A percentile compares a stretch with the other conserved stretches of the same genome.
Conservation (phyloP, 2,329 filamentous ascomycete genomes). For the Stachybotrys chlorohalonatus region DNA sequence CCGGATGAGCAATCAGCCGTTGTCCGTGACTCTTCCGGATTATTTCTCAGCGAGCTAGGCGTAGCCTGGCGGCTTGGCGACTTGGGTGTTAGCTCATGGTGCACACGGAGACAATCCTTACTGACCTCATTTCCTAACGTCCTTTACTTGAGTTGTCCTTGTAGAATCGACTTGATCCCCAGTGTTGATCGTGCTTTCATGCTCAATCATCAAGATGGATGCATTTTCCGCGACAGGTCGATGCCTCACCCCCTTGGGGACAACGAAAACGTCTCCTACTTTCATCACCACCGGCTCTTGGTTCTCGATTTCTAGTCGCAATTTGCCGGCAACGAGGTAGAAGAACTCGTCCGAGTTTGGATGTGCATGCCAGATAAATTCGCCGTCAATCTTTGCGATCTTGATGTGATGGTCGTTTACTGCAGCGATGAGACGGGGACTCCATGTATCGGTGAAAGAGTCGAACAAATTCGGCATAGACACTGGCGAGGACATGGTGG, state of each 20-base stretch:
- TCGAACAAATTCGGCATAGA: constrained; percentile 16
- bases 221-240: constrained; percentile 24
- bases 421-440: constrained; percentile 19
- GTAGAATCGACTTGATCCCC: constrained; percentile 14
- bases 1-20: too few relatives aligned
- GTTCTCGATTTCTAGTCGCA: constrained; percentile 23
- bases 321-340: constrained; percentile 24
- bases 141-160: constrained; percentile 11
- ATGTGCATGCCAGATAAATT: constrained; percentile 31
- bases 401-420: constrained; percentile 30
- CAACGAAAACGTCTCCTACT: constrained; percentile 23
- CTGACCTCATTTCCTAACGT: constrained; percentile 2
- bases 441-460: constrained; percentile 19
- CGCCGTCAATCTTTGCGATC: constrained; percentile 27
- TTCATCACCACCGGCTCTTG: constrained; percentile 16
- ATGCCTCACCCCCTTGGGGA: constrained; percentile 26
- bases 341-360: constrained; percentile 31
- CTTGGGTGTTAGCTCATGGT: too few relatives aligned
- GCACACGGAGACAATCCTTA: not conserved
- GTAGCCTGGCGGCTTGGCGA: too few relatives aligned
- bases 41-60: too few relatives aligned
- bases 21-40: too few relatives aligned
- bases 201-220: constrained; percentile 27
- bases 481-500: constrained; percentile 8
- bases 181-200: constrained; percentile 19